Evolutionary conservation across 495 filamentous ascomycete genomes (phyloP), one percentile per base, ranked within the genome.

Genomic region (Hypomontagnella submonticulosa): DNA sequence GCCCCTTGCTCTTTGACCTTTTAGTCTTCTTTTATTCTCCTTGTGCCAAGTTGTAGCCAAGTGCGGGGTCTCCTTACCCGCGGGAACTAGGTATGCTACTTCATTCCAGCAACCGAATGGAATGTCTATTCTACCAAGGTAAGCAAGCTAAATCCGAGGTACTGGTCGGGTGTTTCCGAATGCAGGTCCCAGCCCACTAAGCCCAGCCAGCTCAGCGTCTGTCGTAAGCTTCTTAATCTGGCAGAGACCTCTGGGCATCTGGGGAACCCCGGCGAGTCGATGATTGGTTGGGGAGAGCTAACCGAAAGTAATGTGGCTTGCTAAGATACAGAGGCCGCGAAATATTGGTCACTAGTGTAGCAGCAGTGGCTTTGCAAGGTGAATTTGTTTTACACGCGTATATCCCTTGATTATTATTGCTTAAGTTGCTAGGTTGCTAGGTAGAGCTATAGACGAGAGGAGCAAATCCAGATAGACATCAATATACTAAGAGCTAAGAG

Each of bases 61-160:
- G 51, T 61, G 64, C 58, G 64, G 64, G 58, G 58, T 67, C 33
- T 58, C 23, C 40, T 34, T 54, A 58, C 58, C 64, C 52, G 48
- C 52, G 58, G 64, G 58, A 62, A 52, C 50, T 34, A n/a, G n/a
- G n/a, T n/a, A 53, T 27, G 10, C 23, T 16, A 23, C 12, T 15
- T 9, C 48, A 58, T 63, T 53, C 64, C 48, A 27, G 41, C 48
- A 48, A 2, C 23, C 33, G 58, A 46, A 15, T 61, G 40, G 46
- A 67, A 67, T 61, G 32, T 11, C 3, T 9, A 8, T 52, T 52
- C 30, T 46, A 57, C 57, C 55, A 36, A 61, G 62, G 55, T 41
- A 59, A 27, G 51, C 38, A 42, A 11, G n/a, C 38, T 43, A 58
- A 52, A 41, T 42, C 64, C 64, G 64, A 67, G 48, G 19, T 48